Percentiles rank a stretch among this genome's conserved stretches.
Conservation (phyloP, 495 filamentous ascomycete genomes). For the Penicillium diatomitis region DNA sequence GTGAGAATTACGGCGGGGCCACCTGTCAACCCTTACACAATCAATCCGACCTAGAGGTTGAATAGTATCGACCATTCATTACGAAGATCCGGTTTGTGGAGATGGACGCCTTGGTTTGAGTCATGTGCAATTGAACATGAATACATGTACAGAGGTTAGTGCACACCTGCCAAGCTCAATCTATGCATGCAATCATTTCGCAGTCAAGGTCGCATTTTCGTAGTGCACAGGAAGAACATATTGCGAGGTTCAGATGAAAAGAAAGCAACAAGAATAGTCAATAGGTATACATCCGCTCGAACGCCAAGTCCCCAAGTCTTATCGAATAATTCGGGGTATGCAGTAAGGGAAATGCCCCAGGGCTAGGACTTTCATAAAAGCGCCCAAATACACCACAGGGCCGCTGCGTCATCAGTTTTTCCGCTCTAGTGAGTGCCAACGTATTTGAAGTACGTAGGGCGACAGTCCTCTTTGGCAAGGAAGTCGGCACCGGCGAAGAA, state of each 20-base stretch:
- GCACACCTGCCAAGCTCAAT: slow-evolving; percentile 10
- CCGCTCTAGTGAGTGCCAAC: slow-evolving; percentile 62
- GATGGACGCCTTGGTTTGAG: slow-evolving; percentile 5
- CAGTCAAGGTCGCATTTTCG: slow-evolving; percentile 15
- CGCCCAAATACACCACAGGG: slow-evolving; percentile 3
- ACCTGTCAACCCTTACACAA: too few relatives aligned
- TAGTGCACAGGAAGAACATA: neutral
- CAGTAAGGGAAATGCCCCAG: slow-evolving; percentile 16
- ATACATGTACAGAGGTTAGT: slow-evolving; percentile 19
- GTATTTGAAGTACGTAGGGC: slow-evolving; percentile 94
- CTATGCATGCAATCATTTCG: slow-evolving; percentile 5
- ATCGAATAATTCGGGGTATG: slow-evolving; percentile 17
- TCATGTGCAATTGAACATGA: slow-evolving; percentile 22
- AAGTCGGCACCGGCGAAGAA: slow-evolving; percentile 82
- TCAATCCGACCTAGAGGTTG: neutral
- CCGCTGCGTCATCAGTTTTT: slow-evolving; percentile 1
- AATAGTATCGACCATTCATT: neutral
- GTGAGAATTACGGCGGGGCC: too few relatives aligned
- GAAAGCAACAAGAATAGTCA: slow-evolving; percentile 19
- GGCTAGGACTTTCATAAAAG: slow-evolving; percentile 12
- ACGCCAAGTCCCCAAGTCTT: slow-evolving; percentile 20
- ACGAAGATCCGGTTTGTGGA: neutral
- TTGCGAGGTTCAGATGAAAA: slow-evolving; percentile 3
- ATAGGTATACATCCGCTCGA: slow-evolving; percentile 24
- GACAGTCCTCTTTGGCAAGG: slow-evolving; percentile 85